Evolutionary conservation across 176 grass and related monocot genomes (phyloP).

Genomic region (Oryza glaberrima): DNA sequence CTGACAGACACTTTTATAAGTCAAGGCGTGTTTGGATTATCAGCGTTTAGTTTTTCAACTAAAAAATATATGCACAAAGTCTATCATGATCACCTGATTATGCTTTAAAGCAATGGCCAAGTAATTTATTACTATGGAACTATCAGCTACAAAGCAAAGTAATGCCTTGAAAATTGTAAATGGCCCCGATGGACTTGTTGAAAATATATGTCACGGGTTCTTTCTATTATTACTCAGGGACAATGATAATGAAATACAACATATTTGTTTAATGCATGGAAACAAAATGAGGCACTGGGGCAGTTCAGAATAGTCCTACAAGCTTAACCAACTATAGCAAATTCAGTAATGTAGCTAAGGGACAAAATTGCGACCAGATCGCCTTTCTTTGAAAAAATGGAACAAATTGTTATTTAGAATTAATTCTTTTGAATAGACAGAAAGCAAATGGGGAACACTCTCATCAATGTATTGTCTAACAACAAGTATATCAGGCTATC

Average conservation of each 20-base stretch:
- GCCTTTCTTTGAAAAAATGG: neutral
- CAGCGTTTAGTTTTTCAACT: conserved; percentile 11
- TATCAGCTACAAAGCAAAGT: conserved; percentile 1
- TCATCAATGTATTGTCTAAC: neutral
- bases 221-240: conserved; percentile 1
- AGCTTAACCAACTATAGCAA: neutral
- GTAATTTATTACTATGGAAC: neutral
- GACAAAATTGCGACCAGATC: neutral
- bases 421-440: neutral
- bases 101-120: neutral
- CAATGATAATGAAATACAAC: neutral
- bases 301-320: neutral
- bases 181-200: neutral
- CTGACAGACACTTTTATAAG: neutral
- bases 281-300: neutral
- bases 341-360: conserved; percentile 2
- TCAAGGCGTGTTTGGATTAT: neutral
- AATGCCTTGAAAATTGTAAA: conserved; percentile 11
- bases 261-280: neutral
- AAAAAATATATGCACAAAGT: neutral
- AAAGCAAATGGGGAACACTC: neutral
- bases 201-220: neutral
- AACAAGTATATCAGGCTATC: neutral
- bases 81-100: neutral
- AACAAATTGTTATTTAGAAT: neutral